Base-by-base conservation (phyloP, 441 rosid genomes). In the Adansonia rubrostipa region DNA sequence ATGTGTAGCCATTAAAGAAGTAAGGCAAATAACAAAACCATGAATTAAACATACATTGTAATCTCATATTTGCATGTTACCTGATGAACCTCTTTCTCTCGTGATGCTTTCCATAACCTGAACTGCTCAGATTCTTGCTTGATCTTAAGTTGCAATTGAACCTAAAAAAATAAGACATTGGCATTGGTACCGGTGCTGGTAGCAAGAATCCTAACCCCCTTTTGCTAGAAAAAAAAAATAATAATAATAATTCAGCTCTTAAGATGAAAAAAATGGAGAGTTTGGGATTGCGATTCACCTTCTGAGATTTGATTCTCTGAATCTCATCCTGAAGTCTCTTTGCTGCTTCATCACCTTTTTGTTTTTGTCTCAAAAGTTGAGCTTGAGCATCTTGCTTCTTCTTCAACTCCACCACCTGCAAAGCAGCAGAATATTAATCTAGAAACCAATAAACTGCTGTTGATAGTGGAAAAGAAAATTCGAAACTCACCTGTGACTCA, bases 81-180 rank as follows among this genome's bases (percentile, higher is more conserved):
- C 97, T 96, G 99, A 86, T 94, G 94, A 76, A 96, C 99, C 88
- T 96, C 99, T 77, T 93, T 96, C 85, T 96, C 99, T 80, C 96
- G 87, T 17, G 94, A 84, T 78, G 92, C 93, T 87, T 96, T 96
- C 98, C 98, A 96, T 79, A 85, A 81, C 82, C 60, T 89, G 71
- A 92, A 93, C 78, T 91, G 97, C 85, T 96, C 99, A 50, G 97
- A 92, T 83, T 96, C 99, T 80, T 96, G 99, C 90, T 96, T 94
- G 81, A 96, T 96, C 88, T 94, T 96, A 50, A 94, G 95, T 77
- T 94, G 98, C 77, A 96, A 75, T 85, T 94, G 98, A 85, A 92
- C 99, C 99, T 93, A 80, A 56, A 81, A 36, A 28, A 28, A 28
- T 28, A 28, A 2, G 36, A 28, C 36, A 28, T 28, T 28, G 36